Percentiles rank a stretch among this genome's conserved stretches.
phyloP scores from a whole-genome alignment of 768 basidiomycete genomes.

The Ramaria sp. region DNA sequence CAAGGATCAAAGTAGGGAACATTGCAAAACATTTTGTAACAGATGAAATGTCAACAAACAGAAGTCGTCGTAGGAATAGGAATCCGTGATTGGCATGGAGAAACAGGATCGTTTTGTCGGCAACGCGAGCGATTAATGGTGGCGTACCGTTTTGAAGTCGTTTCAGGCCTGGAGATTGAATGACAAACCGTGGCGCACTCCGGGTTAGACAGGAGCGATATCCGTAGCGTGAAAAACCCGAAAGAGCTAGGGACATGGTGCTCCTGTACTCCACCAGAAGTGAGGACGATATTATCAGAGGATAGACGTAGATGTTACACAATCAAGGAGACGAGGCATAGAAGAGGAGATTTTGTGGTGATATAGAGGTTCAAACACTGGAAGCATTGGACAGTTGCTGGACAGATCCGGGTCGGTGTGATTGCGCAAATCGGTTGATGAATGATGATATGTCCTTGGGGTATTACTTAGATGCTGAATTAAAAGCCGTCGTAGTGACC shows the following conservation, averaged over 20 bases:
- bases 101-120: not conserved
- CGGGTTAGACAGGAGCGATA: not conserved
- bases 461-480: not conserved
- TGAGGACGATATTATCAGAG: not conserved
- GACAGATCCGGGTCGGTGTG: not conserved
- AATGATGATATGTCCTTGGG: not conserved
- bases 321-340: not conserved
- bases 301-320: not conserved
- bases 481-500: conserved; percentile 90
- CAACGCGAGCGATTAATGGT: not conserved
- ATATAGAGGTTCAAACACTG: not conserved
- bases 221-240: not conserved
- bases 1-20: not conserved
- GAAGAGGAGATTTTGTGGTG: not conserved
- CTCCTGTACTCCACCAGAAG: too few relatives aligned
- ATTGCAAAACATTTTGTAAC: not conserved
- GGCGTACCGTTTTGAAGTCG: not conserved
- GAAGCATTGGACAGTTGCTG: not conserved
- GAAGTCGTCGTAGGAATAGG: not conserved
- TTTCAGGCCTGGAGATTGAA: not conserved
- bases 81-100: not conserved
- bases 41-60: not conserved
- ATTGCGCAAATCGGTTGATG: not conserved
- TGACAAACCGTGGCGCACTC: not conserved
- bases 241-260: too few relatives aligned